Base-by-base conservation (phyloP, 2,329 filamentous ascomycete genomes). In the Cladosporium cucumerinum region DNA sequence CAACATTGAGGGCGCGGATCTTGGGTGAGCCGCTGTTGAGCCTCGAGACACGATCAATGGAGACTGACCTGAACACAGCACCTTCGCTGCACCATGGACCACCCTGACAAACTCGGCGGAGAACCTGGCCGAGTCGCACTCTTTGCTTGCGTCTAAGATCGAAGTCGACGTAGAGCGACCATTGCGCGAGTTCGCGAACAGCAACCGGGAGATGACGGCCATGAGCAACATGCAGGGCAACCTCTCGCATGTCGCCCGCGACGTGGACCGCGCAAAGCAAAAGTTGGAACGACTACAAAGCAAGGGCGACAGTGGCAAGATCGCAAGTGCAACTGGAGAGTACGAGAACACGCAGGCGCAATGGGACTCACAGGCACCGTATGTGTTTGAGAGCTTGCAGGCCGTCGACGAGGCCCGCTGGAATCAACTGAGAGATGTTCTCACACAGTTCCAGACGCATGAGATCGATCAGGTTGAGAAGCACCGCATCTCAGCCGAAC, bases 311-410 rank as follows among this genome's bases (percentile, higher is more conserved):
- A 85, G 89, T 2, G 86, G 87, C 65, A 96, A 95, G 77, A 86
- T 95, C 46, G 90, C 93, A 51, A 85, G 84, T 67, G 93, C 92
- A 14, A 84, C 86, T 12, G 82, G 86, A 21, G 89, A 88, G 69
- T 86, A 96, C 51, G 91, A 96, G 68, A 87, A 87, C 66, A 89
- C 92, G n/a, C 86, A 84, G 52, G 85, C 89, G 69, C 90, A 96
- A 75, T 99, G 95, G 95, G 89, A 97, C 64, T 93, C 92, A 0
- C 93, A 97, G 77, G 92, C 95, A 16, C 95, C 95, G 1, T 98
- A 92, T 78, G 90, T 97, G 66, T 97, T 96, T 74, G 95, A 99
- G 78, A 90, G 89, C 66, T 85, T 99, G 28, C 95, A 99, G 76
- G 89, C 91, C 6, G 82, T 96, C 34, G 95, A 99, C 74, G 95